phyloP scores from a whole-genome alignment of 2,329 filamentous ascomycete species.

The Xylaria sp. region DNA sequence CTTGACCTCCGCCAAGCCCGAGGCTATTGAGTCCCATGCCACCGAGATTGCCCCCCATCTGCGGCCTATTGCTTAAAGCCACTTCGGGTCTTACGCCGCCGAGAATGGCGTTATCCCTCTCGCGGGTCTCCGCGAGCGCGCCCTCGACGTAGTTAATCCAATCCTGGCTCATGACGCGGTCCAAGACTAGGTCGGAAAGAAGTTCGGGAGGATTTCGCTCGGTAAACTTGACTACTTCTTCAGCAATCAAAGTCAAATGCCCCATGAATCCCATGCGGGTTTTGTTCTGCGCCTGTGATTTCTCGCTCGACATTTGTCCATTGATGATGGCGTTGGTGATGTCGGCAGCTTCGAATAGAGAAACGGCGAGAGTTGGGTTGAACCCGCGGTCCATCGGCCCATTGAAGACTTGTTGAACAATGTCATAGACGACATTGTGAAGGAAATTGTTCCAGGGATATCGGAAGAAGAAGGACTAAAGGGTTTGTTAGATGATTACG shows the following conservation, averaged over 20 bases:
- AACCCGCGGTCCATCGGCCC: constrained; percentile 96
- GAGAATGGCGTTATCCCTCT: constrained; percentile 97
- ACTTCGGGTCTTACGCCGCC: constrained; percentile 94
- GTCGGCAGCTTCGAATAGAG: constrained; percentile 89
- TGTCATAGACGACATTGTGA: constrained; percentile 98
- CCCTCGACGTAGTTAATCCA: constrained; percentile 98
- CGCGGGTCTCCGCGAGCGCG: constrained; percentile 89
- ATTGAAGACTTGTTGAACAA: constrained; percentile 99
- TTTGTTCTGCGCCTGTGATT: constrained; percentile 82
- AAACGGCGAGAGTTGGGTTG: constrained; percentile 88
- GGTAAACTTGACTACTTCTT: constrained; percentile 98
- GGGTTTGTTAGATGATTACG: constrained; percentile 36
- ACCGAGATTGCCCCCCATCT: constrained; percentile 60
- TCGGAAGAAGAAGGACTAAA: constrained; percentile 93
- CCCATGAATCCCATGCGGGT: constrained; percentile 98
- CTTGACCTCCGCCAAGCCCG: constrained; percentile 50
- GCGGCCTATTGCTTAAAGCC: constrained; percentile 80
- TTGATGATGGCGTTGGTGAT: constrained; percentile 92
- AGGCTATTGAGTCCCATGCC: constrained; percentile 61
- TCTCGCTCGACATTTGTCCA: constrained; percentile 87
- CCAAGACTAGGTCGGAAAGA: constrained; percentile 82
- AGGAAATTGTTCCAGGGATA: constrained; percentile 99
- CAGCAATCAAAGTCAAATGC: constrained; percentile 93
- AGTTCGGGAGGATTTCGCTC: constrained; percentile 91
- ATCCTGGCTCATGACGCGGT: constrained; percentile 86